Evolutionary conservation across 139 green algal species (phyloP), one percentile per base, ranked within the genome.

Genomic region (Microglena sp.): DNA sequence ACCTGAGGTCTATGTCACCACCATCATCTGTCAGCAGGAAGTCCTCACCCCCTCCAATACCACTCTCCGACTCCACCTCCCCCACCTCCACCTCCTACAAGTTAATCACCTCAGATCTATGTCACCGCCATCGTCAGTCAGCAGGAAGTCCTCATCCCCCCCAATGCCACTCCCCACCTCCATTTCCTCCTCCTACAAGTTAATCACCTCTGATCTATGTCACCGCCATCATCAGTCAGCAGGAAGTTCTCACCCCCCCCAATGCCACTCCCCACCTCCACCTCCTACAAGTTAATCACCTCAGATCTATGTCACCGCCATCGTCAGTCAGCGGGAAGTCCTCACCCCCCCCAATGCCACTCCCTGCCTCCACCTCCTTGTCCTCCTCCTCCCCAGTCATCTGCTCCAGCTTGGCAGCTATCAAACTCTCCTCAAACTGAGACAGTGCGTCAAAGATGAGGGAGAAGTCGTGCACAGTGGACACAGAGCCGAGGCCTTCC

Each of bases 401-500:
- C 64, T 76, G 57, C 77, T 85, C 81, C 84, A 97, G 86, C 74
- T 87, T 88, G 60, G 90, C 85, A 2, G 70, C 72, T 34, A 96
- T 80, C 57, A 96, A 67, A 32, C 67, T 81, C 78, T 96, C 88
- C 80, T 96, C 90, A 81, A 96, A 96, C 66, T 92, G 87, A 8
- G 82, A 74, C 4, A 91, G 90, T 0, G 93, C 92, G 70, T 98
- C 93, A 71, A 95, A 98, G n/a, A 98, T 83, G n/a, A 98, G 76
- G 0, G 72, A 86, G 73, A 98, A 98, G 79, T 98, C 92, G 28
- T 89, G 81, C 45, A 91, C 90, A 11, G 91, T 96, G 29, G 80
- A 65, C 2, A 96, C 91, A 15, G 70, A 84, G 33, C 66, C 82
- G 28, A 99, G 67, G 7, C 85, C 94, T 78, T 99, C 94, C 76